Conservation (phyloP, 768 basidiomycete species). For the Rhodotorula taiwanensis region DNA sequence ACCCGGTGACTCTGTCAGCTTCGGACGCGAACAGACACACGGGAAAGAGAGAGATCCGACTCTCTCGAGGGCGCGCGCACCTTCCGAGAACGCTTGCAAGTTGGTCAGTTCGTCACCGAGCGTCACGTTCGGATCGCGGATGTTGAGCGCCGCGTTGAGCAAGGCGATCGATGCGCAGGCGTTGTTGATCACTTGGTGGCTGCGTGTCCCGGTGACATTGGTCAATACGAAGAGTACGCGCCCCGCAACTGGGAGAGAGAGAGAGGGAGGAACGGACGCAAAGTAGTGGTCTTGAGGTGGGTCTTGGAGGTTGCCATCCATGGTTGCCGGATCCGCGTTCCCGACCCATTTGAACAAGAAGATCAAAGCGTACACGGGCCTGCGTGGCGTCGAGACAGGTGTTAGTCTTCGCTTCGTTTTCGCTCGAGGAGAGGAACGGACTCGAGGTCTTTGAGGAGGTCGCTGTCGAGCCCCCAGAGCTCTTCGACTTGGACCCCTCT, state of each 20-base stretch:
- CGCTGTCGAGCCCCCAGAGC: conserved; percentile 67
- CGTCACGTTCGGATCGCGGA: conserved; percentile 19
- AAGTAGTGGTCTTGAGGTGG: conserved; percentile 59
- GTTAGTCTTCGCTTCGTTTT: background rate
- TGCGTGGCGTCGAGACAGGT: conserved; percentile 42
- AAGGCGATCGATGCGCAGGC: conserved; percentile 57
- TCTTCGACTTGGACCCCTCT: conserved; percentile 84
- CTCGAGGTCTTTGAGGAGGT: conserved; percentile 17
- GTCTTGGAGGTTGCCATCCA: conserved; percentile 40
- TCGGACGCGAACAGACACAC: background rate
- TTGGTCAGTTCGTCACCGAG: conserved; percentile 33
- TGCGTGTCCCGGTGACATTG: too few relatives aligned
- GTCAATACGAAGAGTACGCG: too few relatives aligned
- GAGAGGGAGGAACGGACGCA: conserved; percentile 46
- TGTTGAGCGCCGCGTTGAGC: conserved; percentile 35
- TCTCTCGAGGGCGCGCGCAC: conserved; percentile 1
- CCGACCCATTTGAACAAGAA: conserved; percentile 98
- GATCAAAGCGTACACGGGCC: conserved; percentile 78
- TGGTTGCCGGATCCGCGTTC: conserved; percentile 38
- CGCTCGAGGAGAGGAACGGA: background rate
- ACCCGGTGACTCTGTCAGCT: too few relatives aligned
- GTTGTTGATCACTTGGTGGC: conserved; percentile 73
- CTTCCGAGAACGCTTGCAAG: conserved; percentile 30
- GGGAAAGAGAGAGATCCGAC: too few relatives aligned
- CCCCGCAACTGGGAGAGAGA: too few relatives aligned